Conservation (phyloP, 805 yeast genomes). For the Wickerhamomyces queroliae region DNA sequence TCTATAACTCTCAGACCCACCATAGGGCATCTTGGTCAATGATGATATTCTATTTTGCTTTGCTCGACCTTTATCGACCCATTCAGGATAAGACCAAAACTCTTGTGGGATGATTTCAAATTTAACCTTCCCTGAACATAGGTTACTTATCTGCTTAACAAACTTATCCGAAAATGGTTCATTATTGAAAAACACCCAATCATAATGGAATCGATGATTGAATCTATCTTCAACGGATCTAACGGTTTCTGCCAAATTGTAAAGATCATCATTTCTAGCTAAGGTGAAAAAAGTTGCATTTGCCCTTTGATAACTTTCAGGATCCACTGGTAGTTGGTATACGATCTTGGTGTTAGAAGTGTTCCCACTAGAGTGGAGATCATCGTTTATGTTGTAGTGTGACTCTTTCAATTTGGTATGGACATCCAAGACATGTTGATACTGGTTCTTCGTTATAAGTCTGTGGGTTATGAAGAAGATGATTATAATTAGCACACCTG, state of each 20-base stretch:
- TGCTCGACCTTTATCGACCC: constrained; percentile 32
- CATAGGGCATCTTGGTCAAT: constrained; percentile 34
- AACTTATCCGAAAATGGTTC: constrained; percentile 37
- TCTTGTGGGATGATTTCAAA: constrained; percentile 38
- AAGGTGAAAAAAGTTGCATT: constrained; percentile 65
- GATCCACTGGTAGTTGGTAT: too few relatives aligned
- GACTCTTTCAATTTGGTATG: constrained; percentile 12
- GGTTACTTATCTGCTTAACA: constrained; percentile 22
- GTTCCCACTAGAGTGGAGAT: too few relatives aligned
- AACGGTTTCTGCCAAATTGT: constrained; percentile 46
- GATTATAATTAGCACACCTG: constrained; percentile 8
- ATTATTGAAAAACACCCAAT: constrained; percentile 70
- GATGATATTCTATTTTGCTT: constrained; percentile 22
- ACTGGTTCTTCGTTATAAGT: constrained; percentile 13
- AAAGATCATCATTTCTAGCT: constrained; percentile 58
- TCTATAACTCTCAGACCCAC: constrained; percentile 44
- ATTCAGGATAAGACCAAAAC: constrained; percentile 43
- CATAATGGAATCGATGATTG: constrained; percentile 65
- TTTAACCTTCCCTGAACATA: constrained; percentile 34
- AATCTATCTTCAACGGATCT: constrained; percentile 74
- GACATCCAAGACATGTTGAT: constrained; percentile 13
- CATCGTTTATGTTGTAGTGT: constrained; percentile 12
- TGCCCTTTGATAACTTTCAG: constrained; percentile 33
- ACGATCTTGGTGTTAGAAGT: too few relatives aligned
- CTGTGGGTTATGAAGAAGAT: constrained; percentile 14